Base-by-base conservation (phyloP, 768 basidiomycete genomes). In the Rhodotorula toruloides region DNA sequence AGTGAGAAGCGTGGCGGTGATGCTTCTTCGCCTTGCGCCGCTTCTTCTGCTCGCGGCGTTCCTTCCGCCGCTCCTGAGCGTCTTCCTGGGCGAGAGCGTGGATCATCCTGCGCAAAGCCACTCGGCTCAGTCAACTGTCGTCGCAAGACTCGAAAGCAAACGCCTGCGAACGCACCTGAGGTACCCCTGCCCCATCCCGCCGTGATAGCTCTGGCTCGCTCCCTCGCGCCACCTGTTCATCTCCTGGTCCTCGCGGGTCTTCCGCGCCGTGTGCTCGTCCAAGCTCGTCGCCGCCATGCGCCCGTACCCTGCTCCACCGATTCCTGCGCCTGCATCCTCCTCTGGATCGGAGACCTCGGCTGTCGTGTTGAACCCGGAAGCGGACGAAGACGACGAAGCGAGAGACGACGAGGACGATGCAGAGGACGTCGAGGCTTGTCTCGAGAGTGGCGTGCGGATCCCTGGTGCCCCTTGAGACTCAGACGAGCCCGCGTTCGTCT, bases 81-180 rank as follows among this genome's bases (percentile, higher is more conserved):
- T 62, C 64, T 14, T 65, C 63, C 25, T 61, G 60, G 25, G 68
- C 60, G 29, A 70, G 61, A 1, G 68, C 58, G 61, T 70, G 64
- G 22, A 70, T 58, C 64, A 70, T 65, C 22, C 68, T 70, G 50
- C 42, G 10, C 17, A 16, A 8, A 17, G 36, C 1, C 6, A 10
- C 25, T 6, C 12, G 27, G 36, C n/a, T 36, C 22, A 36, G 46
- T 32, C 40, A 10, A 5, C 49, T 13, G 1, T n/a, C 5, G 6
- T 25, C 6, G n/a, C 5, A 1, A 10, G 11, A 19, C 14, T 10
- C 10, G 32, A 32, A 22, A 16, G 7, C 11, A 13, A 39, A 7
- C n/a, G n/a, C n/a, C n/a, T n/a, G 10, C 3, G 16, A 3, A 43
- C 61, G 42, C 12, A 62, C 66, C 56, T 46, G 56, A 67, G 58